These are phyloP conservation scores for Trichoderma aggressivum DNA, from an alignment of 2,329 filamentous ascomycete genomes.

Conservation along the genomic window DNA sequence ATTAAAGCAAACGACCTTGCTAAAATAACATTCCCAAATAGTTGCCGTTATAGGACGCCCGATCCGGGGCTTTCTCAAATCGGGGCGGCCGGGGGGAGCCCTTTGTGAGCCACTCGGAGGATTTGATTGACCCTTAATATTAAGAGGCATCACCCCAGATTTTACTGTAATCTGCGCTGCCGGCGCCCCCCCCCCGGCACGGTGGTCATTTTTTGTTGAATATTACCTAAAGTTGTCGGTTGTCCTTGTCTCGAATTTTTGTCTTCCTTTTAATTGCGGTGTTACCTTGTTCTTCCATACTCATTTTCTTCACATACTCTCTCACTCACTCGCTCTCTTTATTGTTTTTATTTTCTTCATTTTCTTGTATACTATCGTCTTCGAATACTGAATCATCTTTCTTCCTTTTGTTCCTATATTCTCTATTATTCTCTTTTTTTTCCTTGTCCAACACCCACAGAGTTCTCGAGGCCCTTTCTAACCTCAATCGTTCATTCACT, in stretches of 20 bases:
- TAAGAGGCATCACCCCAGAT: neutral
- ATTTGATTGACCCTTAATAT: neutral
- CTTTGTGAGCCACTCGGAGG: neutral
- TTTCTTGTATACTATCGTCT: neutral
- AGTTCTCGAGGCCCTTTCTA: neutral
- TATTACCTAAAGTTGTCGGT: neutral
- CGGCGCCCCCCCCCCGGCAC: neutral
- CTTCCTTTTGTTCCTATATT: neutral
- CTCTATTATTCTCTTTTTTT: neutral
- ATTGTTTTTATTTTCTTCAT: neutral
- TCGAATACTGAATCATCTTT: neutral
- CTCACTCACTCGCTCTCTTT: neutral
- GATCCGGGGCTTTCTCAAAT: neutral
- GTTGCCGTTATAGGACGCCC: neutral
- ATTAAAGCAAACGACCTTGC: neutral
- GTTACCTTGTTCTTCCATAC: neutral
- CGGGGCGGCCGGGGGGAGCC: neutral
- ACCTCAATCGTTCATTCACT: neutral
- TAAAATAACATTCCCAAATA: neutral
- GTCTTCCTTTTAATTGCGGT: neutral
- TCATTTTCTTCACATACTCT: neutral
- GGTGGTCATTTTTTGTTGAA: neutral
- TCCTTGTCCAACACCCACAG: neutral
- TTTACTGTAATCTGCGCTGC: neutral
- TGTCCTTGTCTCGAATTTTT: neutral